Conservation (phyloP, 2,329 filamentous ascomycete genomes). For the Ceratocystis diversiconidia region DNA sequence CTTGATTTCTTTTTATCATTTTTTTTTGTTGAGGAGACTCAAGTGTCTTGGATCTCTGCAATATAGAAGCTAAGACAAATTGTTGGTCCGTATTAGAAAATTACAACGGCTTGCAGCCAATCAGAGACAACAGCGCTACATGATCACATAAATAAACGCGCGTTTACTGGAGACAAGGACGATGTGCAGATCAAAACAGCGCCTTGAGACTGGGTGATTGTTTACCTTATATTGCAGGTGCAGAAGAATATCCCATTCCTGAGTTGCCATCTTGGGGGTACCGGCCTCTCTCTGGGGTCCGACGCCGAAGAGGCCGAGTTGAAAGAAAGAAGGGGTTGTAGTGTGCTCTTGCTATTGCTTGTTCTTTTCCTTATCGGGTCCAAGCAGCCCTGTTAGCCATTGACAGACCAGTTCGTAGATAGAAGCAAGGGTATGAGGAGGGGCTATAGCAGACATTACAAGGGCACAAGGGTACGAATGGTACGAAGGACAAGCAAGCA, state of each 20-base stretch:
- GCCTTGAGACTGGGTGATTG: no score
- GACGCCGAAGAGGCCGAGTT: neutral
- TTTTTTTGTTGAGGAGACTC: no score
- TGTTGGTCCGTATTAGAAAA: neutral
- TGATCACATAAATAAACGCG: constrained; percentile 3
- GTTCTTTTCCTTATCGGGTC: neutral
- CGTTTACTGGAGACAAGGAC: neutral
- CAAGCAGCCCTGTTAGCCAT: neutral
- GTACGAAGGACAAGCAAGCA: neutral
- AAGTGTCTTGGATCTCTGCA: no score
- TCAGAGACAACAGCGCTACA: neutral
- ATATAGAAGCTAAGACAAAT: neutral
- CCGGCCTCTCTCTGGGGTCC: neutral
- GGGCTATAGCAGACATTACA: neutral
- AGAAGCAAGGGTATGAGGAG: neutral
- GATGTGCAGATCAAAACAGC: neutral
- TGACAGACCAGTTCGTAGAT: neutral
- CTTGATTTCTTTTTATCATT: no score
- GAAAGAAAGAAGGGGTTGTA: neutral
- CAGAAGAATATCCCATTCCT: neutral
- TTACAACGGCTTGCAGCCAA: neutral
- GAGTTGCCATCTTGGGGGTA: no score
- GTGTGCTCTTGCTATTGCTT: neutral
- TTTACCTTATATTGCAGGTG: neutral
- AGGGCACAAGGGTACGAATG: neutral